Evolutionary conservation across 2,329 filamentous ascomycete species (phyloP).

Genomic region (Aspergillus udagawae): DNA sequence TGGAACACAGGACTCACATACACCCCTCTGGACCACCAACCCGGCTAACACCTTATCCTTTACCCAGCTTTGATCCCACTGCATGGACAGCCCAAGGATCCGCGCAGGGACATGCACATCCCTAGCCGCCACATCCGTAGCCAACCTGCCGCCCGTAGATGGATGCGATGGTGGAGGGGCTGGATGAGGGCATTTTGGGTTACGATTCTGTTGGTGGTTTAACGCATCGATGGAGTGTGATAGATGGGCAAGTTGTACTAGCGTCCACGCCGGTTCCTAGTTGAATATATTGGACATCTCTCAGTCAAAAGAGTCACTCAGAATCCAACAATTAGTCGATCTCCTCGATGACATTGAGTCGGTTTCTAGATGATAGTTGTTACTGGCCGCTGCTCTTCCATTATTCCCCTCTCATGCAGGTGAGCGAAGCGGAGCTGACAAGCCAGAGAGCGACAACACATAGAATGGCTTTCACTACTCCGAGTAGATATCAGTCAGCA

Average conservation of each 20-base stretch:
- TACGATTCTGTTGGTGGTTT: too few relatives aligned
- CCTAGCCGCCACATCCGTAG: conserved; percentile 3
- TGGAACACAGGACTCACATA: conserved; percentile 1
- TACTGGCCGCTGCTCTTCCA: background rate
- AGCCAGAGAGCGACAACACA: background rate
- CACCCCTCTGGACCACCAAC: background rate
- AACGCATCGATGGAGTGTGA: too few relatives aligned
- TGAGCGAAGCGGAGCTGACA: background rate
- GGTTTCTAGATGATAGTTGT: accelerated
- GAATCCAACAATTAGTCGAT: background rate
- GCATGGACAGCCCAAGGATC: background rate
- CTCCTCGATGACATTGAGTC: background rate
- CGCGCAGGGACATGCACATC: conserved; percentile 5
- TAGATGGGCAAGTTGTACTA: too few relatives aligned
- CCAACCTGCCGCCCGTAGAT: conserved; percentile 5
- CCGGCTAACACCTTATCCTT: background rate
- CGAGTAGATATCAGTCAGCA: too few relatives aligned
- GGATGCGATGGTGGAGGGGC: background rate
- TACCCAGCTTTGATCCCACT: conserved; percentile 7
- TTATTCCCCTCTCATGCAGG: background rate
- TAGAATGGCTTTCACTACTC: background rate
- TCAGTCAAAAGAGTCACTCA: too few relatives aligned
- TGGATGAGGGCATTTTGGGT: background rate
- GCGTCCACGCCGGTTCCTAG: too few relatives aligned
- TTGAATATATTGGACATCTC: too few relatives aligned